Evolutionary conservation across 73 alveolate genomes (phyloP).

Genomic region (Paramecium tetraurelia): DNA sequence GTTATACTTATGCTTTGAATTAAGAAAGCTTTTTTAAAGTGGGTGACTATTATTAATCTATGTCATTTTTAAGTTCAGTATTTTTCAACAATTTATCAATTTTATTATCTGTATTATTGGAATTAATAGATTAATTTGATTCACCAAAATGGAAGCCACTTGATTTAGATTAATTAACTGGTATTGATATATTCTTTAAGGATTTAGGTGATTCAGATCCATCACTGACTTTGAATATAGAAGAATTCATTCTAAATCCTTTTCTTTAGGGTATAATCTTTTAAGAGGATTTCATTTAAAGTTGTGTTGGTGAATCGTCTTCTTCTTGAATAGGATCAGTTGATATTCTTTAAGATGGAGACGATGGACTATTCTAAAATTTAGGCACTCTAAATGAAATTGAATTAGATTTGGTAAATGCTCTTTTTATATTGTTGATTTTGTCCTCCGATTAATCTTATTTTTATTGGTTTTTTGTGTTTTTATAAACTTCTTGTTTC

Average conservation of each 20-base stretch:
- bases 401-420: constrained; percentile 23
- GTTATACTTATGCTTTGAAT: not conserved
- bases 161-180: not conserved
- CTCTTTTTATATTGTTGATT: not conserved
- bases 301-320: not conserved
- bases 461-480: not conserved
- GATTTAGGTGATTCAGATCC: constrained; percentile 43
- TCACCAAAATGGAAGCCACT: not conserved
- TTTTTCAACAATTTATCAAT: not conserved
- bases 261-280: not conserved
- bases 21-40: not conserved
- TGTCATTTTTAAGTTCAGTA: not conserved
- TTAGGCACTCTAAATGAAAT: not conserved
- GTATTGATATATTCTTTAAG: not conserved
- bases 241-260: constrained; percentile 22
- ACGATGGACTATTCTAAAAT: not conserved
- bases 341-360: not conserved
- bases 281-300: not conserved
- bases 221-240: constrained; percentile 37
- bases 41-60: not conserved
- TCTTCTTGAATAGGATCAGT: constrained; percentile 35
- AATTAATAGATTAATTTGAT: not conserved
- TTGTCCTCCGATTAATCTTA: not conserved
- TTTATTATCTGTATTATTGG: not conserved
- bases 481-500: not conserved